Conservation (phyloP, 75 land plant species). For the Azolla pinnata region DNA sequence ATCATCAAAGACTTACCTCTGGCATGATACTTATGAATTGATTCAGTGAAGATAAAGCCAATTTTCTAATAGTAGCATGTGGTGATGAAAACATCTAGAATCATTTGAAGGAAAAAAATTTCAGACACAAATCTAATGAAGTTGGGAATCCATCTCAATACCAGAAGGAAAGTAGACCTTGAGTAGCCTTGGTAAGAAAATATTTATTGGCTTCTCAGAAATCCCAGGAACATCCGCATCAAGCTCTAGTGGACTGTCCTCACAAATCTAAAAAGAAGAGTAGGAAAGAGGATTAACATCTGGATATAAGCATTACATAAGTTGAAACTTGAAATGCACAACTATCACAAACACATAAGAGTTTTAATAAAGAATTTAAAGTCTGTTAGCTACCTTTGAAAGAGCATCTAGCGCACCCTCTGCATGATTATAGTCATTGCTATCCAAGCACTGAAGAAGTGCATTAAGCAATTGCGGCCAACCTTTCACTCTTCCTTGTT, state of each 20-base stretch:
- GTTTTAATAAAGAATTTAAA: too few relatives aligned
- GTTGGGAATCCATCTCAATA: background rate
- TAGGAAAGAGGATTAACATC: background rate
- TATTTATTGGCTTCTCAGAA: conserved; percentile 67
- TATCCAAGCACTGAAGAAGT: conserved; percentile 72
- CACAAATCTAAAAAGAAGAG: conserved; percentile 56
- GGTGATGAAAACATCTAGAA: conserved; percentile 78
- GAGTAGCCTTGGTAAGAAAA: conserved; percentile 76
- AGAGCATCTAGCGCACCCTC: conserved; percentile 99
- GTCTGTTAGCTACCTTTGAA: conserved; percentile 51
- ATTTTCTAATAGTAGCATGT: conserved; percentile 66
- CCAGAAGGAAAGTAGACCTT: conserved; percentile 36
- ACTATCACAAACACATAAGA: background rate
- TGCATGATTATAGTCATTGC: conserved; percentile 85
- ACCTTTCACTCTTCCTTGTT: conserved; percentile 45
- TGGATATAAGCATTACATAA: background rate
- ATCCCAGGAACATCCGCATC: conserved; percentile 83
- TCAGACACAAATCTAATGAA: background rate
- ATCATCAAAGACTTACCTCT: conserved; percentile 62
- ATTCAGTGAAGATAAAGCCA: conserved; percentile 71
- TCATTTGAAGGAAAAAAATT: conserved; percentile 1
- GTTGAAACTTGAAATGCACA: background rate
- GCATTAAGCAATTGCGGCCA: conserved; percentile 92
- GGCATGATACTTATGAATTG: conserved; percentile 85
- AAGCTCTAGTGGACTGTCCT: conserved; percentile 77